Base-by-base conservation (phyloP, 139 green algal species). In the Chlorella sp. region DNA sequence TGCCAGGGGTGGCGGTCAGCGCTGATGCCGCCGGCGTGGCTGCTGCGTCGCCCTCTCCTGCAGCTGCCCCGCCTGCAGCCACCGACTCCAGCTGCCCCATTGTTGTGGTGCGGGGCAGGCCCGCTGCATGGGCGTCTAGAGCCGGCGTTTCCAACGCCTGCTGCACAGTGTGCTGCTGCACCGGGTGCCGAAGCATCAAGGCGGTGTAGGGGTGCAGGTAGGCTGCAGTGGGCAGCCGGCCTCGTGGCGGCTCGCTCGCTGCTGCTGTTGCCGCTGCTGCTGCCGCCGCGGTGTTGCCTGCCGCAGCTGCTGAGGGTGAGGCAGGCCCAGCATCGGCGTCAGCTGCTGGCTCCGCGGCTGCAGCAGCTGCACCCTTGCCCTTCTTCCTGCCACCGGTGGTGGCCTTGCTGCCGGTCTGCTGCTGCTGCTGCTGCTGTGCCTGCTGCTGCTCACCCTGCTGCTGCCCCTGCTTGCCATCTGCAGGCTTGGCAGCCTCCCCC, bases 191-290 rank as follows among this genome's bases (percentile, higher is more conserved):
- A 36, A 97, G 87, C 67, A 97, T 80, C 21, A 90, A 71, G 18
- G 80, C 41, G 11, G 89, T 91, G 85, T 94, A 93, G 11, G 91
- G 91, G 85, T 96, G 94, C 32, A 93, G 21, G 79, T 76, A 87
- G 28, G 80, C 87, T n/a, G 86, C 91, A 4, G 55, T 74, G 12
- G 85, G 47, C 41, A 88, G 36, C 63, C 51, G 51, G 51, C 51
- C 51, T 15, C 21, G 57, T 47, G 25, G 74, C 39, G 3, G 47
- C 65, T 32, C 47, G 17, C 12, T 55, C 76, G 51, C 75, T 28
- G 26, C 55, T 62, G 67, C 51, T 64, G 74, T 44, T 3, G 26
- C n/a, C 30, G 51, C 67, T 28, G 4, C 67, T 34, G 67, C 20
- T 44, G 60, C 39, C 0, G 36, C 26, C 26, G 20, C 36, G 0